Evolutionary conservation across 1,139 yeast genomes (phyloP).

Genomic region (Blastobotrys indianensis): DNA sequence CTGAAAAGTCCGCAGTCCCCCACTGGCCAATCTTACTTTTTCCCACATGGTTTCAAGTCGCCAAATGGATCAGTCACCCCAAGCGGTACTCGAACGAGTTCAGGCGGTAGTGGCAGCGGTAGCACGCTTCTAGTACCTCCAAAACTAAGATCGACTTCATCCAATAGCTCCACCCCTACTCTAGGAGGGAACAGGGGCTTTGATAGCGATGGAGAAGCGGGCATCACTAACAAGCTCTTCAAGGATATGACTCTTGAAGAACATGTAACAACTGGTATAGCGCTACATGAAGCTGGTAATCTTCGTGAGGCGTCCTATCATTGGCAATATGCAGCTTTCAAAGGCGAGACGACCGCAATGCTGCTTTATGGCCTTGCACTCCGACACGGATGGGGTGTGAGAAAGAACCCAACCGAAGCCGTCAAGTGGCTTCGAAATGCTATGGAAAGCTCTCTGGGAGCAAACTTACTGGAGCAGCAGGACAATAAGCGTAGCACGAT

Average conservation of each 20-base stretch:
- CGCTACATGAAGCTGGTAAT: constrained; percentile 52
- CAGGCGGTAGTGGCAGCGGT: background rate
- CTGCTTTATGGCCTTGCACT: constrained; percentile 64
- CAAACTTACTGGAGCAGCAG: background rate
- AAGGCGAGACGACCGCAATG: constrained; percentile 65
- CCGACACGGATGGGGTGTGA: constrained; percentile 65
- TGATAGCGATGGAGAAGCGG: constrained; percentile 5
- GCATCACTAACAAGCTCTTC: constrained; percentile 16
- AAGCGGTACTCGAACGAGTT: background rate
- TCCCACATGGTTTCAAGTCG: constrained; percentile 7
- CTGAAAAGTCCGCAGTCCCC: constrained; percentile 3
- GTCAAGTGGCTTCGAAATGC: constrained; percentile 57
- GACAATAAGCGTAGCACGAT: background rate
- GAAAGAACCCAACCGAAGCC: constrained; percentile 51
- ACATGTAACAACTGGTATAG: constrained; percentile 48
- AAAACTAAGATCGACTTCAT: background rate
- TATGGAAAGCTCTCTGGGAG: constrained; percentile 29
- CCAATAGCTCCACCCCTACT: background rate
- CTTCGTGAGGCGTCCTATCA: constrained; percentile 67
- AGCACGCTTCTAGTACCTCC: constrained; percentile 7
- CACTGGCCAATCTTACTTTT: constrained; percentile 5
- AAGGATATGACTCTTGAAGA: constrained; percentile 32
- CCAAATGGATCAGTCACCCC: background rate
- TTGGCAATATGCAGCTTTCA: constrained; percentile 54
- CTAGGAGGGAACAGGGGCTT: background rate